Evolutionary conservation across 106 monocot species (phyloP), one percentile per base, ranked within the genome.

Genomic region (Apostasia ramifera): DNA sequence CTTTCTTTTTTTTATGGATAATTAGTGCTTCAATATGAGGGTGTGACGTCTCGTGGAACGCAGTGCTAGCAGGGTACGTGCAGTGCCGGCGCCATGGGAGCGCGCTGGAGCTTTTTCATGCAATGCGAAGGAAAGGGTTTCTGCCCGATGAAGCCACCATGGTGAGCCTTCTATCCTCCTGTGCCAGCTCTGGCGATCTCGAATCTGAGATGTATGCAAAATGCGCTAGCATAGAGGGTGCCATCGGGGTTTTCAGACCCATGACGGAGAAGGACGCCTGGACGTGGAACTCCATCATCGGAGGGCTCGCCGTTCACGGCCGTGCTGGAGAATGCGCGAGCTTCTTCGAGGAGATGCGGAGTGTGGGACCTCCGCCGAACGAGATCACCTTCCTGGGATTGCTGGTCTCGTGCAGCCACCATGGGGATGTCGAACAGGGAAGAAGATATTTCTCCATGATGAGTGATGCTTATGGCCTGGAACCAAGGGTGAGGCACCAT

Each of bases 21-120:
- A n/a, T n/a, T n/a, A n/a, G n/a, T n/a, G n/a, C n/a, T n/a, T n/a
- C n/a, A n/a, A n/a, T n/a, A n/a, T n/a, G n/a, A n/a, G n/a, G n/a
- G n/a, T n/a, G n/a, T n/a, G n/a, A 82, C 1, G 92, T 92, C 44
- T 88, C 92, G 0, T 92, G 88, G 85, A 92, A 92, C 14, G 76
- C 82, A 0, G 77, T 92, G 69, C 76, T 92, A n/a, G 63, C 92
- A 1, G 92, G 88, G 59, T 92, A 92, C 57, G 82, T 85, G 9
- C 76, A 64, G 12, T 74, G 75, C n/a, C 80, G 81, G 0, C 50
- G 65, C 0, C 80, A 76, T 37, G 37, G 39, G 6, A 59, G 79
- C 39, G 92, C 92, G 7, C 12, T 85, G 63, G 76, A 82, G 52
- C 46, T 83, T 59, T 92, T 81, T 49, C 82, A 83, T 11, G 80